Base-by-base conservation (phyloP, 2,329 filamentous ascomycete genomes). In the Claviceps fusiformis region DNA sequence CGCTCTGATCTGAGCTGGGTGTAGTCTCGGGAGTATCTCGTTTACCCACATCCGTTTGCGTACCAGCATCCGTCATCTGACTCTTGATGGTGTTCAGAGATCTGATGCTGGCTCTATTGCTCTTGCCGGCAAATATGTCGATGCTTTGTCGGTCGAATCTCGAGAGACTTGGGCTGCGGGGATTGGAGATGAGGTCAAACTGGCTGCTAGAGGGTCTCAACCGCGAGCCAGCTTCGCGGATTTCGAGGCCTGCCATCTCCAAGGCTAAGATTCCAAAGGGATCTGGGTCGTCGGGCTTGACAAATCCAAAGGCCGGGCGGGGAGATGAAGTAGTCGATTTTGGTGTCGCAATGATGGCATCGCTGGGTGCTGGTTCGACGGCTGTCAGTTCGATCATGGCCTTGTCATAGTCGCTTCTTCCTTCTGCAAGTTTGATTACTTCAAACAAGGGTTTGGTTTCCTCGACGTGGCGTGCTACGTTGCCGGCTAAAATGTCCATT, bases 261-360 rank as follows among this genome's bases (percentile, higher is more conserved):
- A 97, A 73, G 8, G 92, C 91, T 59, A 91, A 79, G 31, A 96
- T 87, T 29, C 92, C 92, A 65, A 88, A 97, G 0, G 92, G 92
- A 67, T 97, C 92, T 0, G 91, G 90, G 62, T 97, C 92, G 54
- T 90, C 82, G 3, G 75, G 71, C 59, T 85, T 83, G 0, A 89
- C 90, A 17, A 95, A 75, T 2, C 91, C 91, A 70, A 96, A 95
- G 2, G 73, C 72, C 35, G 76, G 70, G 59, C 61, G 72, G 50
- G 66, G 76, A 55, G 65, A 68, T 61, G 56, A 65, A 56, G 68
- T 62, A 5, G 62, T 67, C 4, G 67, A 63, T 47, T 64, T 68
- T 0, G 78, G 72, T 2, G 73, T 73, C 51, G 78, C 75, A 58
- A 81, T 77, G 57, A 75, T 66, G 51, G 79, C 83, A 65, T 97